Percentiles rank a stretch among this genome's conserved stretches.
These are phyloP conservation scores for Helicocarpus griseus DNA, from an alignment of 2,329 filamentous ascomycete species.

Conservation along the genomic window DNA sequence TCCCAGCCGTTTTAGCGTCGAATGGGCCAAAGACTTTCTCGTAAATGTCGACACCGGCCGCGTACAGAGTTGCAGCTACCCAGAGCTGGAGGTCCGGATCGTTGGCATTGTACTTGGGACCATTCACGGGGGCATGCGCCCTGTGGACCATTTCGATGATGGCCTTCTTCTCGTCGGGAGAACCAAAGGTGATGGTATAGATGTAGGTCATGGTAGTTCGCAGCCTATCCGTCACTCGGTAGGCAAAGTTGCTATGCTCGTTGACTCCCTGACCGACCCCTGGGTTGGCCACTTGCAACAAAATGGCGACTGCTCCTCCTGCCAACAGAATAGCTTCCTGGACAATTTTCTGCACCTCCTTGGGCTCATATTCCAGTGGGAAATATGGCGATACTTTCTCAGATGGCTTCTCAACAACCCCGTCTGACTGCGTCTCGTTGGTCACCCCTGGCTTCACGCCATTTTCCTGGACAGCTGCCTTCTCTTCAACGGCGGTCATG, in stretches of 20 bases:
- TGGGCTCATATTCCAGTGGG: conserved; percentile 16
- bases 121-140: conserved; percentile 26
- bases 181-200: conserved; percentile 30
- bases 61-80: conserved; percentile 34
- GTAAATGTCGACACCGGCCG: conserved; percentile 26
- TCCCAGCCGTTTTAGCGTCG: conserved; percentile 16
- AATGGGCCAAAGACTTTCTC: conserved; percentile 28
- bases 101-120: conserved; percentile 26
- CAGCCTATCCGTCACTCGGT: conserved; percentile 27
- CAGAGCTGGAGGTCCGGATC: conserved; percentile 31
- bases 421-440: background rate
- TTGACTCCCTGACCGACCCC: conserved; percentile 29
- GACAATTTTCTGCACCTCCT: conserved; percentile 24
- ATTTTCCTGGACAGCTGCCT: background rate
- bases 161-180: conserved; percentile 21
- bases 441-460: background rate
- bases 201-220: conserved; percentile 32
- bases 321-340: conserved; percentile 27
- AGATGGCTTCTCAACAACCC: background rate
- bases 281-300: conserved; percentile 34
- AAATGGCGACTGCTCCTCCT: conserved; percentile 29
- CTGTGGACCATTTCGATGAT: conserved; percentile 29
- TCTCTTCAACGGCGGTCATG: background rate
- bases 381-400: background rate
- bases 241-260: conserved; percentile 31